phyloP scores from a whole-genome alignment of 257 asterid species.

The Solanum corneliomulleri region DNA sequence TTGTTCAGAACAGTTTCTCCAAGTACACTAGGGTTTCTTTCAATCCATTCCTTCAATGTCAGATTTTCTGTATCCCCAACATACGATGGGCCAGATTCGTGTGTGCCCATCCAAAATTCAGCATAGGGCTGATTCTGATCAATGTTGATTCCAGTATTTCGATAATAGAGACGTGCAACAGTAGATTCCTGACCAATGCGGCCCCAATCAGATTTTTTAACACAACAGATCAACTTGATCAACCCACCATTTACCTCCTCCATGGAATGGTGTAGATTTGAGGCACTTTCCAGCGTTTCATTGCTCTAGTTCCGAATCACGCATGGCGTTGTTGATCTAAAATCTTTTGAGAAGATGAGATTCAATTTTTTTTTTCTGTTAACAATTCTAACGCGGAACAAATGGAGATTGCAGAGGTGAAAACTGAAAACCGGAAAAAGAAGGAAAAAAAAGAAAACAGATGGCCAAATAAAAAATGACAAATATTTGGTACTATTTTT shows the following conservation, averaged over 20 bases:
- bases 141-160: conserved; percentile 29
- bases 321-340: background rate
- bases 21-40: conserved; percentile 45
- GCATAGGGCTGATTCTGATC: conserved; percentile 49
- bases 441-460: background rate
- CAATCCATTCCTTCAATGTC: conserved; percentile 78
- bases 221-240: conserved; percentile 43
- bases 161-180: conserved; percentile 45
- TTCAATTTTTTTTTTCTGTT: background rate
- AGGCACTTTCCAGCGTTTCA: background rate
- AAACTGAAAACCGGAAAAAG: background rate
- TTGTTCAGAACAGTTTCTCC: conserved; percentile 54
- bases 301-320: background rate
- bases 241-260: background rate
- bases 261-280: background rate
- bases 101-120: conserved; percentile 93
- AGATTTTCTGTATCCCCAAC: background rate
- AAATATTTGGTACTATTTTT: background rate
- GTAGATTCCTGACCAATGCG: conserved; percentile 43
- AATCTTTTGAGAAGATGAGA: background rate
- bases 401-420: background rate
- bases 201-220: conserved; percentile 71
- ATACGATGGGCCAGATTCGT: conserved; percentile 70
- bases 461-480: background rate
- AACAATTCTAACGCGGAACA: background rate